Conservation (phyloP, 257 asterid species). For the Ilex aquifolium region DNA sequence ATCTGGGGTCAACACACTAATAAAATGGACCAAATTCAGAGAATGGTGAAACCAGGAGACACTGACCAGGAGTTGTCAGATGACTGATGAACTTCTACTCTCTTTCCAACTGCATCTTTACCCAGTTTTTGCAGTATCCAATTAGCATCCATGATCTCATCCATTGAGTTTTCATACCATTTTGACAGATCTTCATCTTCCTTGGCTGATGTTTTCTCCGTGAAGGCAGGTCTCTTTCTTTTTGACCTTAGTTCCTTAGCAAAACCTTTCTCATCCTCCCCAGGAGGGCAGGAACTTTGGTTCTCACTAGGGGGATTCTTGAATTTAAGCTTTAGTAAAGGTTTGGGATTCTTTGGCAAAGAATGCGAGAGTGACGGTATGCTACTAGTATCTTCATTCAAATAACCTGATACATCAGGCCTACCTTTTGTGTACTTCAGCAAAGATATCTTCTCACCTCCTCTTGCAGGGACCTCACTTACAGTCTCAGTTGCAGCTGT, state of each 20-base stretch:
- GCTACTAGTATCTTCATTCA: slow-evolving; percentile 34
- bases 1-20: no score
- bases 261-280: slow-evolving; percentile 57
- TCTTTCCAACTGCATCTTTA: slow-evolving; percentile 94
- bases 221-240: slow-evolving; percentile 52
- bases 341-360: slow-evolving; percentile 47
- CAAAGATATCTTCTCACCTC: slow-evolving; percentile 37
- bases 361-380: slow-evolving; percentile 27
- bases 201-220: slow-evolving; percentile 23
- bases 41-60: neutral
- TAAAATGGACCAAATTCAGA: no score
- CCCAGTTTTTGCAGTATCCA: slow-evolving; percentile 97
- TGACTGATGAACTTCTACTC: slow-evolving; percentile 88
- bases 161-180: slow-evolving; percentile 40
- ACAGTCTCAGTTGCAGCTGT: slow-evolving; percentile 29
- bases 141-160: slow-evolving; percentile 77
- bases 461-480: slow-evolving; percentile 34
- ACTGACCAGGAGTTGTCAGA: slow-evolving; percentile 75
- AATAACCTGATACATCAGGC: slow-evolving; percentile 29
- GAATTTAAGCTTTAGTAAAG: slow-evolving; percentile 63
- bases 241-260: slow-evolving; percentile 88
- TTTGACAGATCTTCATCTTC: slow-evolving; percentile 50
- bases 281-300: slow-evolving; percentile 41
- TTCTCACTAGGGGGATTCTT: slow-evolving; percentile 54
- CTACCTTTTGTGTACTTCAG: slow-evolving; percentile 24